These are phyloP conservation scores for Microdochium paspali DNA, from an alignment of 2,329 filamentous ascomycete genomes.

Conservation along the genomic window DNA sequence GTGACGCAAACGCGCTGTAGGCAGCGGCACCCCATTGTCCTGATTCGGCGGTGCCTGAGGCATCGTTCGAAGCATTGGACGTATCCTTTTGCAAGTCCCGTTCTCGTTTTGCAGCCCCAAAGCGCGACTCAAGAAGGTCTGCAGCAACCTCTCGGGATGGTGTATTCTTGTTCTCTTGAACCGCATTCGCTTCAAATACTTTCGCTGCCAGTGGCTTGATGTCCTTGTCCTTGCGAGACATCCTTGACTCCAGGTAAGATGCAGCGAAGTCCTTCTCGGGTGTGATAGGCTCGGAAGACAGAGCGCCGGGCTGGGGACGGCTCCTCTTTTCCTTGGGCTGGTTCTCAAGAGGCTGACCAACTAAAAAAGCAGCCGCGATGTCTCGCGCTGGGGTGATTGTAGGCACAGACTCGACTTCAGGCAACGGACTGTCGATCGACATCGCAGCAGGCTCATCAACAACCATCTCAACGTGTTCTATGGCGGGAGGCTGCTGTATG, in stretches of 20 bases:
- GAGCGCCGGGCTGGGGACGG: background rate
- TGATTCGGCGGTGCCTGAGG: background rate
- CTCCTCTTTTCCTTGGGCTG: background rate
- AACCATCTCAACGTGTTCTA: background rate
- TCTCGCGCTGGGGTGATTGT: constrained; percentile 8
- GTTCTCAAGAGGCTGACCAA: constrained; percentile 3
- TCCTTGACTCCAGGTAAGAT: background rate
- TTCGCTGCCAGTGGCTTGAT: background rate
- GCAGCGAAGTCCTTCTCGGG: background rate
- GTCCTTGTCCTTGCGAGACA: background rate
- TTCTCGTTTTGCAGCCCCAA: background rate
- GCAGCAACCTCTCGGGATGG: background rate
- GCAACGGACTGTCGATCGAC: background rate
- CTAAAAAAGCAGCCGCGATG: constrained; percentile 13
- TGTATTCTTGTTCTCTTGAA: background rate
- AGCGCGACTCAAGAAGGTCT: background rate
- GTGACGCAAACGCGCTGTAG: background rate
- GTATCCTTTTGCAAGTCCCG: background rate
- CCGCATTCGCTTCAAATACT: background rate
- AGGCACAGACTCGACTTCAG: background rate
- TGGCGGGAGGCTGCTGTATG: background rate
- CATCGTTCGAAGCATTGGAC: background rate
- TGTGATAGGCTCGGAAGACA: background rate
- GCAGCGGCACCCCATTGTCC: background rate
- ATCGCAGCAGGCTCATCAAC: background rate